Percentiles rank a stretch among this genome's conserved stretches.
phyloP scores from a whole-genome alignment of 495 filamentous ascomycete species.

The Aspergillus cristatus region DNA sequence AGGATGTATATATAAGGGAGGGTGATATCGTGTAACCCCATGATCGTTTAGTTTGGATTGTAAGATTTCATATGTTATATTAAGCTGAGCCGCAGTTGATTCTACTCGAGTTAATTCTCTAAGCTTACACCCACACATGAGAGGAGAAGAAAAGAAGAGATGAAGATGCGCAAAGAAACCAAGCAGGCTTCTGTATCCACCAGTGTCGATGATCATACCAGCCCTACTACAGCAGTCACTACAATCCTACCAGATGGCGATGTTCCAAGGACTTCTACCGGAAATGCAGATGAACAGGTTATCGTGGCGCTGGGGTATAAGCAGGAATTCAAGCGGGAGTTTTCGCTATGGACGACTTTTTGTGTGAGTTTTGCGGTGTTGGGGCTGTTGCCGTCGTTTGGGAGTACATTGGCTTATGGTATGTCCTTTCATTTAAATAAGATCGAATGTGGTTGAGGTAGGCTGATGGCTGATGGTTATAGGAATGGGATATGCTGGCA shows the following conservation, averaged over 20 bases:
- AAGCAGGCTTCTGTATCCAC: too few relatives aligned
- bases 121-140: too few relatives aligned
- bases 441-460: not conserved
- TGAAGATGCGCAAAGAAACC: too few relatives aligned
- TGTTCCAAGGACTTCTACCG: conserved; percentile 45
- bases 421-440: not conserved
- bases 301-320: conserved; percentile 67
- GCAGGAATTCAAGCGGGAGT: conserved; percentile 74
- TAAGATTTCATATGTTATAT: too few relatives aligned
- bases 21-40: too few relatives aligned
- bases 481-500: conserved; percentile 74
- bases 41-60: too few relatives aligned
- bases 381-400: conserved; percentile 65
- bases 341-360: conserved; percentile 76
- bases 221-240: conserved; percentile 43
- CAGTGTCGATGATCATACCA: too few relatives aligned
- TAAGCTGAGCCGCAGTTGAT: too few relatives aligned
- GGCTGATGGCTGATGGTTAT: conserved; percentile 7
- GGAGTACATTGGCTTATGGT: conserved; percentile 66
- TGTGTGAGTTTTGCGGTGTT: conserved; percentile 71
- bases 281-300: conserved; percentile 55
- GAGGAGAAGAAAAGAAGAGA: too few relatives aligned
- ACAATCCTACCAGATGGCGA: conserved; percentile 59
- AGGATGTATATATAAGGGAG: too few relatives aligned
- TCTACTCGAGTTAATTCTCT: too few relatives aligned